phyloP scores from a whole-genome alignment of 202 grass and related monocot genomes.

The Elaeis oleifera region DNA sequence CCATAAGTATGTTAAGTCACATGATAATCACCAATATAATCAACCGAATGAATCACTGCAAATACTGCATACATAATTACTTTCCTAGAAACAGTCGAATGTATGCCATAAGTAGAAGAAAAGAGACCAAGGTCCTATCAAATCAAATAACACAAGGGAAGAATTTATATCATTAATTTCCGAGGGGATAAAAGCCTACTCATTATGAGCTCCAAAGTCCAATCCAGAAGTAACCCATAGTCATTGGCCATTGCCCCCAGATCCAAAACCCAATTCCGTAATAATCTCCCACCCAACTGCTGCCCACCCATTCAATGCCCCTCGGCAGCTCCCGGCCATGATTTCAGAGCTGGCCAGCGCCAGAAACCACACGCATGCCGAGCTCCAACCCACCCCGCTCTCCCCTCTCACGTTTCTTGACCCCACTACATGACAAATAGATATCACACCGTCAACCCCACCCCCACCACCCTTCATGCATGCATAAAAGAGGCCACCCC shows the following conservation, averaged over 20 bases:
- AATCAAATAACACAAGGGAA: constrained; percentile 25
- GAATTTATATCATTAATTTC: constrained; percentile 52
- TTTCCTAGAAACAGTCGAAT: neutral
- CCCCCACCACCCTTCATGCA: constrained; percentile 17
- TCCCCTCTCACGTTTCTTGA: constrained; percentile 25
- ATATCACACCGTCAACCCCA: neutral
- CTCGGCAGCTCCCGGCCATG: constrained; percentile 40
- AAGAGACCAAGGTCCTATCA: constrained; percentile 34
- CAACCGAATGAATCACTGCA: too few relatives aligned
- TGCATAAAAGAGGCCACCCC: constrained; percentile 23
- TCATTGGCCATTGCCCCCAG: neutral
- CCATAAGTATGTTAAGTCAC: too few relatives aligned
- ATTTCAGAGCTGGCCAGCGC: constrained; percentile 40
- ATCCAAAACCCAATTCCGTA: too few relatives aligned
- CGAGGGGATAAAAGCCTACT: constrained; percentile 25
- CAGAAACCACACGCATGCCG: constrained; percentile 43
- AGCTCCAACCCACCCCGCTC: constrained; percentile 18
- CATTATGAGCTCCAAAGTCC: too few relatives aligned
- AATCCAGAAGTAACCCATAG: constrained; percentile 5
- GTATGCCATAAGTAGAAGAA: constrained; percentile 1
- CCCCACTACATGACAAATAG: constrained; percentile 16
- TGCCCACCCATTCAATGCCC: constrained; percentile 11
- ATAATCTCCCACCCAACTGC: too few relatives aligned
- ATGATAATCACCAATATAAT: too few relatives aligned
- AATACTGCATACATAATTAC: too few relatives aligned